phyloP scores from a whole-genome alignment of 176 grass and related monocot species.

The sorghum (Sorghum bicolor) region DNA sequence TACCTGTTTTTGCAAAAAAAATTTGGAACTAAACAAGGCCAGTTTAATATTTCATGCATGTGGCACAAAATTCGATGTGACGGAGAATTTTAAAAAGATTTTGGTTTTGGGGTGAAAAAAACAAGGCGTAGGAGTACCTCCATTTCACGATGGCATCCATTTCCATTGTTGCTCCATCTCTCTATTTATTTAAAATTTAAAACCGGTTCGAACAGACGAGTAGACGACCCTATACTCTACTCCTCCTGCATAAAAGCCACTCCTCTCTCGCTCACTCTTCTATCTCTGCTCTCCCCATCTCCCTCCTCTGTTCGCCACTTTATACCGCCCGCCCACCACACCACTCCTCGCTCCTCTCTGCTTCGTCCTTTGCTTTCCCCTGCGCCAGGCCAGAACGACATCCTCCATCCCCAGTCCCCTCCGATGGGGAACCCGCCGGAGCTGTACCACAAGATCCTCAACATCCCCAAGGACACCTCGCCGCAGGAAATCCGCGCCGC shows the following conservation, averaged over 20 bases:
- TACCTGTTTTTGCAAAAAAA: too few species aligned
- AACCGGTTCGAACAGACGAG: constrained; percentile 7
- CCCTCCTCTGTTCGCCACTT: neutral
- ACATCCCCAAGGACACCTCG: constrained; percentile 61
- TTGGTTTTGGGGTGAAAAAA: too few species aligned
- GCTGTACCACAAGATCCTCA: constrained; percentile 73
- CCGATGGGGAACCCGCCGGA: constrained; percentile 76
- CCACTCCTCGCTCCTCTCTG: neutral
- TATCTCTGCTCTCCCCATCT: neutral
- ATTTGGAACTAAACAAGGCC: too few species aligned
- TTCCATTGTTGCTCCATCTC: neutral
- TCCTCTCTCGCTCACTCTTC: constrained; percentile 17
- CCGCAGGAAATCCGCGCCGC: constrained; percentile 79
- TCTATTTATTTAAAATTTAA: neutral
- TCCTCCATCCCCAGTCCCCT: neutral
- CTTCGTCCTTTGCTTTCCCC: neutral
- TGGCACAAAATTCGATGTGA: too few species aligned
- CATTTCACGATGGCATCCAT: neutral
- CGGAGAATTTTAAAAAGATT: too few species aligned
- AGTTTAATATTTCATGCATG: too few species aligned
- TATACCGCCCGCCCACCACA: constrained; percentile 5
- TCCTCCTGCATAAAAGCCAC: constrained; percentile 54
- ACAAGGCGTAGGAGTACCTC: neutral
- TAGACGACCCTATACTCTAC: neutral
- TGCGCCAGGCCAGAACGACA: neutral